A percentile compares a stretch with the other conserved stretches of the same genome.
Conservation (phyloP, 805 yeast genomes). For the Candida krabiensis region DNA sequence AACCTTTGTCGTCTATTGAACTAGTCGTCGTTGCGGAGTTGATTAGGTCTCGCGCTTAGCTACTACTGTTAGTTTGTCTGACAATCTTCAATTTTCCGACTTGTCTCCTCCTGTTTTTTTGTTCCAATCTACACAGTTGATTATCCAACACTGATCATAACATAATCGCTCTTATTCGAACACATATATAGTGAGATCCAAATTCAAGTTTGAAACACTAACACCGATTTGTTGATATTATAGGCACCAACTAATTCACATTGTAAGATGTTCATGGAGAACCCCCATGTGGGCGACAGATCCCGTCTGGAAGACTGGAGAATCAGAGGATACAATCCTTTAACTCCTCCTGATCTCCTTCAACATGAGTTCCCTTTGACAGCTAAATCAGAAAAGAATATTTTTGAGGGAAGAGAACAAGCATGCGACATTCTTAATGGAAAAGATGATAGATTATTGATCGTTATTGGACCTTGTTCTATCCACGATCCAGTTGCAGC, state of each 20-base stretch:
- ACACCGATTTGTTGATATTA: too few species aligned
- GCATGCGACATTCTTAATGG: constrained; percentile 76
- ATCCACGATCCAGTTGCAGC: constrained; percentile 95
- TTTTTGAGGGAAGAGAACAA: constrained; percentile 73
- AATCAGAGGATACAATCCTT: constrained; percentile 88
- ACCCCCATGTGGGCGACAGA: constrained; percentile 84
- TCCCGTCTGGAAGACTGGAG: constrained; percentile 74
- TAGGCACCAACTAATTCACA: constrained; percentile 23
- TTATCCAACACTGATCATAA: too few species aligned
- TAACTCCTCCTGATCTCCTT: constrained; percentile 90
- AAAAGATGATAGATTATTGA: constrained; percentile 80
- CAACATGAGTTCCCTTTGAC: constrained; percentile 82
- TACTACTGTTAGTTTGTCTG: too few species aligned
- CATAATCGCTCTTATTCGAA: too few species aligned
- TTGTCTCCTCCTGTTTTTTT: too few species aligned
- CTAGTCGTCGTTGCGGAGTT: too few species aligned
- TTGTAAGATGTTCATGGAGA: constrained; percentile 73
- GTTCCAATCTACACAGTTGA: too few species aligned
- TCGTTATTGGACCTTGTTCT: constrained; percentile 96
- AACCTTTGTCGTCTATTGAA: too few species aligned
- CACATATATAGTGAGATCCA: too few species aligned
- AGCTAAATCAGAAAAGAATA: constrained; percentile 56
- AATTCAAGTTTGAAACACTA: too few species aligned
- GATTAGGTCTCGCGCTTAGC: too few species aligned
- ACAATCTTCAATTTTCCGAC: too few species aligned